Evolutionary conservation across 1,139 yeast species (phyloP), one percentile per base, ranked within the genome.

Genomic region (Protomyces gravidus): DNA sequence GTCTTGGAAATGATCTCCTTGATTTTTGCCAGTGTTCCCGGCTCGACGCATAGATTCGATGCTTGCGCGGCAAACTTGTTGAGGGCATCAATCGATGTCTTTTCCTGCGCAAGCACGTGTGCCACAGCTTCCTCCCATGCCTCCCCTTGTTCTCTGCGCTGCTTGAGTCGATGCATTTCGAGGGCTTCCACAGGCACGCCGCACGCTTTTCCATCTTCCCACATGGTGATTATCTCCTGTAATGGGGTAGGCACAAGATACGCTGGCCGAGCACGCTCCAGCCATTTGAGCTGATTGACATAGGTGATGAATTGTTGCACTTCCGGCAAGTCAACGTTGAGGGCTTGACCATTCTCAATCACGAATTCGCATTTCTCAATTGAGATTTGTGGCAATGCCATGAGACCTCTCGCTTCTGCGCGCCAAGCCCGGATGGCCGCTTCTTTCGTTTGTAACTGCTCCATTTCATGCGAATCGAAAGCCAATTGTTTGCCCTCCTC

Each of bases 321-420:
- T 1, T 85, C 78, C 1, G 82, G 79, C 21, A 85, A 70, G 7
- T 75, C 76, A 36, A 85, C 70, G 2, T 86, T 86, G 67, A 84
- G 79, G 13, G 83, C 77, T 62, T 76, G 77, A 1, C 90, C 90
- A 33, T 81, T 66, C 30, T 70, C 72, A 23, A 75, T 67, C 63
- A 75, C 62, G 23, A 69, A 73, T 33, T 66, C 63, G 46, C 71
- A 69, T 11, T 71, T 72, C 9, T 68, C 69, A 9, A 66, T 53
- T 17, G 61, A 27, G 7, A 63, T 59, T 9, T 57, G 56, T 6
- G 56, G 61, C 51, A 68, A 66, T 17, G 62, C 64, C 28, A 65
- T 59, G n/a, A 72, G 71, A 3, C 70, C 65, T 17, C 79, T 68
- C 28, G 82, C 81, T 11, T 80, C 78, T 48, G 75, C 70, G 63